Percentiles rank a stretch among this genome's conserved stretches.
phyloP scores from a whole-genome alignment of 2,329 filamentous ascomycete species.

The Cercospora janseana region DNA sequence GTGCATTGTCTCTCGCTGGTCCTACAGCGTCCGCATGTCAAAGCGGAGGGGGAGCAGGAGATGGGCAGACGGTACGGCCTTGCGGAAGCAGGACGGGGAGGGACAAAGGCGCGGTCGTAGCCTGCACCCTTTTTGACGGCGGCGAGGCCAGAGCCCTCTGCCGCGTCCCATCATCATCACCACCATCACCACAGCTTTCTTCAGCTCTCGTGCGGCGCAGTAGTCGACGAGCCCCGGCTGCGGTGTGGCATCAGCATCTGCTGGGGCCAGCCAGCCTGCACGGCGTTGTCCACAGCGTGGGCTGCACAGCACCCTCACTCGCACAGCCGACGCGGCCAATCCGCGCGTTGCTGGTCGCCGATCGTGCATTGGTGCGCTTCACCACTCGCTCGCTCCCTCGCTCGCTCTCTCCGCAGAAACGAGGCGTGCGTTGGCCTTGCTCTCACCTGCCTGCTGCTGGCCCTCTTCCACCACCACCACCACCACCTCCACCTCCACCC shows the following conservation, averaged over 20 bases:
- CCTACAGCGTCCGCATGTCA: background rate
- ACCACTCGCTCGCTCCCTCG: too few relatives aligned
- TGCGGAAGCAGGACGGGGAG: constrained; percentile 3
- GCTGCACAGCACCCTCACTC: constrained; percentile 5
- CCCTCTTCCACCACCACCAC: constrained; percentile 4
- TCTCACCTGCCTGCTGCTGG: constrained; percentile 10
- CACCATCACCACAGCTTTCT: background rate
- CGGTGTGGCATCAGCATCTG: too few relatives aligned
- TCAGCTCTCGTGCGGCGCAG: too few relatives aligned
- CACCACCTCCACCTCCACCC: constrained; percentile 10
- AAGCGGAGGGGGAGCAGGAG: background rate
- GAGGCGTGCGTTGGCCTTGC: constrained; percentile 21
- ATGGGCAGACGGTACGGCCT: constrained; percentile 1
- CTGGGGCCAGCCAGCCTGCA: too few relatives aligned
- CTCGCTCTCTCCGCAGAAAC: constrained; percentile 15
- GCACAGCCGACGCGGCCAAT: constrained; percentile 14
- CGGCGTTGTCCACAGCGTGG: constrained; percentile 6
- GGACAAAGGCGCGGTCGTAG: constrained; percentile 9
- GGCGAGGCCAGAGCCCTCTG: background rate
- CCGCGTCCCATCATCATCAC: background rate
- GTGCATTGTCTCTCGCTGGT: background rate
- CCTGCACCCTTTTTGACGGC: constrained; percentile 3
- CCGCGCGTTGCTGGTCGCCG: constrained; percentile 9
- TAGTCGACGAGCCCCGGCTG: too few relatives aligned
- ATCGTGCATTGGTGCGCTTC: constrained; percentile 21